These are phyloP conservation scores for Diaporthe aspalathi DNA, from an alignment of 2,329 filamentous ascomycete species.

Conservation along the genomic window DNA sequence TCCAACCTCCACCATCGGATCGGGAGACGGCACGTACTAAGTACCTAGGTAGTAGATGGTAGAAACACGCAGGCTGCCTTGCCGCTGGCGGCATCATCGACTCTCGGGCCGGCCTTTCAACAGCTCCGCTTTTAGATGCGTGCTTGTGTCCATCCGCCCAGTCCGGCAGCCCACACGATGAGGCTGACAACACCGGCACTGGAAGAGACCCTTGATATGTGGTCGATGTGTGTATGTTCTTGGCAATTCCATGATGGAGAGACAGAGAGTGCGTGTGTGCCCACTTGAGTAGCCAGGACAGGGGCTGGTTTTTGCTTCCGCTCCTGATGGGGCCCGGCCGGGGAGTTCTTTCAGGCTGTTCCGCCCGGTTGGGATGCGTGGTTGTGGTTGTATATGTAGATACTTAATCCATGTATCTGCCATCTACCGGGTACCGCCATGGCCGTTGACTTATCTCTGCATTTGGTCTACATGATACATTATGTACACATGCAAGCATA, in stretches of 20 bases:
- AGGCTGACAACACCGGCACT: constrained; percentile 18
- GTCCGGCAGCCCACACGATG: not conserved
- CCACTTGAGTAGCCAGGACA: constrained; percentile 14
- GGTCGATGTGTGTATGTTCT: no score
- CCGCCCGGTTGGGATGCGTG: constrained; percentile 17
- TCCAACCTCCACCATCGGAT: not conserved
- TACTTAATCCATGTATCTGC: not conserved
- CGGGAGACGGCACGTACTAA: not conserved
- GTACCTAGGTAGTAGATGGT: no score
- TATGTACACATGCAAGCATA: not conserved
- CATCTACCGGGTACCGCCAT: not conserved
- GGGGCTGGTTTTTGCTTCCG: not conserved
- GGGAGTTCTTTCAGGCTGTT: constrained; percentile 31
- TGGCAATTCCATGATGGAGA: no score
- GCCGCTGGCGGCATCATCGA: constrained; percentile 20
- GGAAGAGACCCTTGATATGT: constrained; percentile 3
- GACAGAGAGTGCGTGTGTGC: not conserved
- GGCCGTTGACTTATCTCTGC: not conserved
- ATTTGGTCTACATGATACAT: no score
- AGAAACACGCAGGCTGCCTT: no score
- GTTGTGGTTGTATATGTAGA: not conserved
- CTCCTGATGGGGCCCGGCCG: constrained; percentile 11
- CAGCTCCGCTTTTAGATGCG: not conserved
- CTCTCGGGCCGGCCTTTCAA: constrained; percentile 20
- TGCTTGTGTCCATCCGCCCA: not conserved